Evolutionary conservation across 768 basidiomycete species (phyloP), one percentile per base, ranked within the genome.

Genomic region (Lactarius sanguifluus): DNA sequence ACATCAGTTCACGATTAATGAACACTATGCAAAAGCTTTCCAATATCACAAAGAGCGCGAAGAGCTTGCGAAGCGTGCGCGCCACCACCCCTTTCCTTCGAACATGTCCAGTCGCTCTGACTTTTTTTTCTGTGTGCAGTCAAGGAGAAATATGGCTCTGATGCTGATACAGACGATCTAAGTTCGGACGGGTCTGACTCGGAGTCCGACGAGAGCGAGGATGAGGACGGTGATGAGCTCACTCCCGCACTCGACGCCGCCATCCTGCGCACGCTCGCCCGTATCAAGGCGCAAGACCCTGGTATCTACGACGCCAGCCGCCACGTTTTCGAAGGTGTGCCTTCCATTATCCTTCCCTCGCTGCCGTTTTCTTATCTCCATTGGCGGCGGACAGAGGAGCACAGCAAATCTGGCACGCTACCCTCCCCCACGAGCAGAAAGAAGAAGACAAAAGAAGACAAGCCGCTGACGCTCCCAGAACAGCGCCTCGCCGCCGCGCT

Each of bases 171-270:
- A 15, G 78, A 78, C 23, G 86, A 83, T 2, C 79, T 76, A n/a
- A 74, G 74, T 5, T 45, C 38, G 47, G 58, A 20, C 40, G 81
- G 82, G 9, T 77, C 78, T 8, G 89, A 90, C 72, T 90, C 88
- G 0, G 91, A 93, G 73, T 83, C 84, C 34, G 88, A 85, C 52
- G 92, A 94, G 72, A 86, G 86, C 2, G 96, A 98, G 74, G 96
- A 98, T 74, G 92, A 95, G 73, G 91, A 96, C 64, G 97, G 95
- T 16, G 93, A 94, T 71, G 92, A 98, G 75, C 84, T 98, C 59
- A 98, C 96, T 0, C 94, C 95, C 5, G 89, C 88, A 0, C 86
- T 98, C 59, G 96, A 98, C 72, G 97, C 88, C 54, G 97, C 97
- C 23, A 97, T 98, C 71, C 82, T 98, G 47, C 82, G 94, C 57